Evolutionary conservation across 2,329 filamentous ascomycete genomes (phyloP), one percentile per base, ranked within the genome.

Genomic region (Beauveria sp.): DNA sequence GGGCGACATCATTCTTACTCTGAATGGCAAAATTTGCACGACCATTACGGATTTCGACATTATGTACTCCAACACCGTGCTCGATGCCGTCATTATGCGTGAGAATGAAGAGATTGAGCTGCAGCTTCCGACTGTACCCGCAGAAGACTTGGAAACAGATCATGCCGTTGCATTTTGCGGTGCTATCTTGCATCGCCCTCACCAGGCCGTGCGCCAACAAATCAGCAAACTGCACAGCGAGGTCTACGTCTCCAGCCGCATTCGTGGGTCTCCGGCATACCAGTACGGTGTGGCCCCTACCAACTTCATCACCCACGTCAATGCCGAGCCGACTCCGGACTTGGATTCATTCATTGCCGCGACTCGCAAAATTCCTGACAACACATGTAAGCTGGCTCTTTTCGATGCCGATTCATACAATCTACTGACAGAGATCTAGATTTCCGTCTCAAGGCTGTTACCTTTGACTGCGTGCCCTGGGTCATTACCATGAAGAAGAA

Each of bases 401-500:
- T 20, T 9, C 8, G 10, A 24, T 9, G 14, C 10, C 5, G 28
- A 5, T 6, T 43, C 1, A 20, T 2, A 30, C 16, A n/a, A 9
- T n/a, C 18, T 14, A 8, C 24, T 41, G 20, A 41, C 41, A 5
- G 10, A 41, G 48, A 24, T 16, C 1, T 61, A 88, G 86, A 99
- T 76, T 99, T 99, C 85, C 87, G 94, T 20, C 81, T 99, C 58
- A 92, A 93, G 73, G 91, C 94, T n/a, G 91, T 97, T 73, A 97
- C 94, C 0, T 99, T 99, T 70, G 94, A 99, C 73, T 96, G 96
- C 69, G 92, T 99, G 10, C 93, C 93, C 3, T 99, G 94, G 92
- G 92, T 99, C n/a, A 91, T 96, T 44, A 99, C 94, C 9, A 96
- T 99, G 90, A 99, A 99, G 86, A 97, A 97, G 84, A 97, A 97